Evolutionary conservation across 2,329 filamentous ascomycete genomes (phyloP).

Genomic region (Blumeria hordei): DNA sequence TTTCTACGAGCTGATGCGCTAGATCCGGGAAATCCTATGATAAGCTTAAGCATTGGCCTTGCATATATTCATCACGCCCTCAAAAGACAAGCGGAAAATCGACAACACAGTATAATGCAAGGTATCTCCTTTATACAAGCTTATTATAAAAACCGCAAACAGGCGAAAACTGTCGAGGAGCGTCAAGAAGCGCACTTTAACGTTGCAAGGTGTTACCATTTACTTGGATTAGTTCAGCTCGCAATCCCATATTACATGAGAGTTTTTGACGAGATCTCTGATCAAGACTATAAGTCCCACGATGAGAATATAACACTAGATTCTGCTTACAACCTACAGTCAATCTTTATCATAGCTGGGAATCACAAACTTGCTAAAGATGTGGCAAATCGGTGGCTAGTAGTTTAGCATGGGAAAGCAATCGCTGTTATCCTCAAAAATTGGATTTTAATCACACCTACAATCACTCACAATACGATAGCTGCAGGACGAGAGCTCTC

Average conservation of each 20-base stretch:
- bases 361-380: conserved; percentile 33
- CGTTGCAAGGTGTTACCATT: conserved; percentile 50
- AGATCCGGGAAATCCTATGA: conserved; percentile 49
- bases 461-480: too few species aligned
- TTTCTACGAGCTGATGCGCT: conserved; percentile 57
- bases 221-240: conserved; percentile 46
- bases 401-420: conserved; percentile 6
- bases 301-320: conserved; percentile 39
- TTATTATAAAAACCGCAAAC: conserved; percentile 39
- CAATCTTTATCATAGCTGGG: conserved; percentile 38
- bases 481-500: too few species aligned
- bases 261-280: conserved; percentile 19
- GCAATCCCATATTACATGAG: conserved; percentile 46
- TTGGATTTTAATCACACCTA: too few species aligned
- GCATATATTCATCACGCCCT: conserved; percentile 74
- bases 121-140: conserved; percentile 58
- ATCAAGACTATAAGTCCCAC: conserved; percentile 3
- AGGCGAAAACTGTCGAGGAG: conserved; percentile 17
- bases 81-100: conserved; percentile 73
- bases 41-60: conserved; percentile 61
- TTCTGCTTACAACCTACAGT: conserved; percentile 51
- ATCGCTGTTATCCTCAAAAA: too few species aligned
- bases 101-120: conserved; percentile 70
- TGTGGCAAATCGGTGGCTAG: conserved; percentile 35
- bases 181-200: conserved; percentile 66